Evolutionary conservation across 2,329 filamentous ascomycete species (phyloP).

Genomic region (Aspergillus calidoustus): DNA sequence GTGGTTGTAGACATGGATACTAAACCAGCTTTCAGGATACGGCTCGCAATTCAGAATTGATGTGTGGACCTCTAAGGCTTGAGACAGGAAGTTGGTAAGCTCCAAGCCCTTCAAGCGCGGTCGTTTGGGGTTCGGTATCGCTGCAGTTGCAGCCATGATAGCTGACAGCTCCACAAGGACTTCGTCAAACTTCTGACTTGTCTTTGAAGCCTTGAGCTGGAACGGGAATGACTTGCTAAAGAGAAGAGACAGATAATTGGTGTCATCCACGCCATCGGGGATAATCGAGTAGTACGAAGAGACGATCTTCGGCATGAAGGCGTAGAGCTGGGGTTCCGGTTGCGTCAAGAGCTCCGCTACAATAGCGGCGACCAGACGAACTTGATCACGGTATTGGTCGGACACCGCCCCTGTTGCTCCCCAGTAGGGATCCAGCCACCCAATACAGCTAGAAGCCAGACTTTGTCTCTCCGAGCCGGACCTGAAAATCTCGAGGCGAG

Average conservation of each 20-base stretch:
- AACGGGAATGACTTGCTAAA: slow-evolving; percentile 94
- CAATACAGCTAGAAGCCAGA: slow-evolving; percentile 78
- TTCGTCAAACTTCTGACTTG: slow-evolving; percentile 74
- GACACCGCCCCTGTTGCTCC: slow-evolving; percentile 73
- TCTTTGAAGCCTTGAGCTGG: slow-evolving; percentile 69
- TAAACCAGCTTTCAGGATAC: slow-evolving; percentile 88
- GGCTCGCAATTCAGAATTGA: slow-evolving; percentile 88
- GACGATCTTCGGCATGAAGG: slow-evolving; percentile 88
- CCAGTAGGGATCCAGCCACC: slow-evolving; percentile 95
- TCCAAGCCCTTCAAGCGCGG: slow-evolving; percentile 79
- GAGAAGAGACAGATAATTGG: slow-evolving; percentile 74
- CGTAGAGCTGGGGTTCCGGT: slow-evolving; percentile 78
- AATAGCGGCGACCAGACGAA: slow-evolving; percentile 90
- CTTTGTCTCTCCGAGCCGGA: slow-evolving; percentile 74
- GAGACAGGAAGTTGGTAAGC: slow-evolving; percentile 73
- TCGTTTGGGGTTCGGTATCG: slow-evolving; percentile 73
- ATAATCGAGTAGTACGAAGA: slow-evolving; percentile 84
- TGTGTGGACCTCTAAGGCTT: slow-evolving; percentile 81
- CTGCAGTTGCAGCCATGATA: slow-evolving; percentile 80
- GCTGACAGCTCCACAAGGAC: slow-evolving; percentile 86
- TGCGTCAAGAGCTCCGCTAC: slow-evolving; percentile 82
- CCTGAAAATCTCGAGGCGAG: slow-evolving; percentile 78
- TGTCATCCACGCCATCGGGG: slow-evolving; percentile 63
- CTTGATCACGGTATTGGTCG: slow-evolving; percentile 89
- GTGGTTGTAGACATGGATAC: slow-evolving; percentile 90